These are phyloP conservation scores for Leucosporidium scottii DNA, from an alignment of 768 basidiomycete genomes.

Conservation along the genomic window DNA sequence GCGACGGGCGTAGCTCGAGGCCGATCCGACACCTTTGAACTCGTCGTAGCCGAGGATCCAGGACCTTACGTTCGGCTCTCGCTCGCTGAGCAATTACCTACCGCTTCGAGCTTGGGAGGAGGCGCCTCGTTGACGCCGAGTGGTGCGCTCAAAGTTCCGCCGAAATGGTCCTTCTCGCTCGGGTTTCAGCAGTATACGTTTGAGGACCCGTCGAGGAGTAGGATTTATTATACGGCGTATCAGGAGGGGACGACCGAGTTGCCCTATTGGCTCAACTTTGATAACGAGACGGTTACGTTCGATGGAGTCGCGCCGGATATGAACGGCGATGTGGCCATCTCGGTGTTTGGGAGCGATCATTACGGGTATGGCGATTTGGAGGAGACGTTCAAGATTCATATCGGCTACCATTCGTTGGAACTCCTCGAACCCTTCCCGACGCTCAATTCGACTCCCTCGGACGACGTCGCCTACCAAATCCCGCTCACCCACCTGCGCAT, in stretches of 20 bases:
- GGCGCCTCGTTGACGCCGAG: constrained; percentile 36
- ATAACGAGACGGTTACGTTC: constrained; percentile 61
- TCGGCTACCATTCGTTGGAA: constrained; percentile 65
- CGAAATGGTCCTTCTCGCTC: constrained; percentile 81
- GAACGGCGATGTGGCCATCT: constrained; percentile 48
- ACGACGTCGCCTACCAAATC: constrained; percentile 49
- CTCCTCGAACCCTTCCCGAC: constrained; percentile 49
- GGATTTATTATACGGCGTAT: constrained; percentile 58
- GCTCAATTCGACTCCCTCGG: constrained; percentile 63
- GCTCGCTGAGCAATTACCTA: constrained; percentile 43
- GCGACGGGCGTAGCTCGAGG: constrained; percentile 47
- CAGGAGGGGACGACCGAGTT: constrained; percentile 61
- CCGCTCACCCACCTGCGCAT: constrained; percentile 48
- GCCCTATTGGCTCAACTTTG: constrained; percentile 69
- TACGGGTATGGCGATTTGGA: constrained; percentile 60
- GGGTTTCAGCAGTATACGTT: constrained; percentile 68
- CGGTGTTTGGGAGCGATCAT: constrained; percentile 63
- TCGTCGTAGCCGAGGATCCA: constrained; percentile 54
- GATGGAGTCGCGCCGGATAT: constrained; percentile 64
- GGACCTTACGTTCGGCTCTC: constrained; percentile 41
- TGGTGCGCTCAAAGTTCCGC: constrained; percentile 60
- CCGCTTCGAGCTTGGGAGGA: constrained; percentile 24
- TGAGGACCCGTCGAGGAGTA: constrained; percentile 42
- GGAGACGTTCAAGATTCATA: constrained; percentile 58
- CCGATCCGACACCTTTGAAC: constrained; percentile 46